phyloP scores from a whole-genome alignment of 352 stramenopile genomes.

The Globisporangium radiosum region DNA sequence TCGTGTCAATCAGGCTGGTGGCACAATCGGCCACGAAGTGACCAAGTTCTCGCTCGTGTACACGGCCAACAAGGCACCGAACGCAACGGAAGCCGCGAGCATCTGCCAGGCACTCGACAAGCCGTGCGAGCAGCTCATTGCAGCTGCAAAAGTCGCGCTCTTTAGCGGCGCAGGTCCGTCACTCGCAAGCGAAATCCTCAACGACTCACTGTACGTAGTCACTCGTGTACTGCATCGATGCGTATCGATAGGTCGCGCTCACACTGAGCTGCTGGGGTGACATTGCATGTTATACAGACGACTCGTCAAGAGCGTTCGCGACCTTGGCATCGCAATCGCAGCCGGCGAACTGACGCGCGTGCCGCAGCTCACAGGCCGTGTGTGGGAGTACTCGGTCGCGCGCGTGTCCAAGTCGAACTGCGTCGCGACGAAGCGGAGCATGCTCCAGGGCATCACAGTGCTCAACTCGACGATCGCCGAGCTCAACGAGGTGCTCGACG shows the following conservation, averaged over 20 bases:
- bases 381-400: slow-evolving; percentile 73
- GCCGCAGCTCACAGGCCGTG: slow-evolving; percentile 68
- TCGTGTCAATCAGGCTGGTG: slow-evolving; percentile 30
- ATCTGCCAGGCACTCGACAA: slow-evolving; percentile 76
- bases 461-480: slow-evolving; percentile 79
- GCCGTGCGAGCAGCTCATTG: slow-evolving; percentile 72
- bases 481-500: slow-evolving; percentile 63
- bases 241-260: background rate
- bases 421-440: slow-evolving; percentile 78
- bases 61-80: slow-evolving; percentile 48
- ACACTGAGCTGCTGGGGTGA: background rate
- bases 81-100: slow-evolving; percentile 54
- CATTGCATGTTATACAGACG: slow-evolving; percentile 28
- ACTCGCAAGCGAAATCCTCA: slow-evolving; percentile 68
- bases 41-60: slow-evolving; percentile 88
- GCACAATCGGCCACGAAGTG: slow-evolving; percentile 68
- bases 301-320: slow-evolving; percentile 66
- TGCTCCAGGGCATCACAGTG: slow-evolving; percentile 78
- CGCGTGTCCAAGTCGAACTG: slow-evolving; percentile 83
- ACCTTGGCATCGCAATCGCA: slow-evolving; percentile 40
- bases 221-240: background rate
- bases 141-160: slow-evolving; percentile 68
- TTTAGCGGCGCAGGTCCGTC: slow-evolving; percentile 73
- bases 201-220: slow-evolving; percentile 47
- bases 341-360: slow-evolving; percentile 42